Evolutionary conservation across 108 stramenopile genomes (phyloP).

Genomic region (Pseudonitzschia multiseries): DNA sequence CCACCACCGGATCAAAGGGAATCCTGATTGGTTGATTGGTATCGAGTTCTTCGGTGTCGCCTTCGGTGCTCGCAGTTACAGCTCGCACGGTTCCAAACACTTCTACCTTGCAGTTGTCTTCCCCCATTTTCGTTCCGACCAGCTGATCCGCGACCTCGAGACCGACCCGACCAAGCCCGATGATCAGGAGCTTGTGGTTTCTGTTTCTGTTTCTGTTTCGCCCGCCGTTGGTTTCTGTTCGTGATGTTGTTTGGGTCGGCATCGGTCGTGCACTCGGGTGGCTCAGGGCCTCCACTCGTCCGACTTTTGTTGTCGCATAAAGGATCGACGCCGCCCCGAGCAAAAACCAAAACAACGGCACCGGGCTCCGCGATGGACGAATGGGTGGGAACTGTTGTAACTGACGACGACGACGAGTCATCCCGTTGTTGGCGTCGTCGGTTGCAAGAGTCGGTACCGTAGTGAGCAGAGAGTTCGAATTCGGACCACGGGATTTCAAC

Average conservation of each 20-base stretch:
- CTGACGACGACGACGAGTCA: too few species aligned
- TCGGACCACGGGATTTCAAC: too few species aligned
- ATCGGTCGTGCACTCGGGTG: too few species aligned
- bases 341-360: too few species aligned
- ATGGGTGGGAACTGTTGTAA: too few species aligned
- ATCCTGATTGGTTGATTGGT: constrained; percentile 24
- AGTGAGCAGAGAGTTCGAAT: too few species aligned
- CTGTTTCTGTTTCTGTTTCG: neutral
- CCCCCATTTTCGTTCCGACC: neutral
- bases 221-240: neutral
- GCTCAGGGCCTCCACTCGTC: too few species aligned
- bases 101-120: neutral
- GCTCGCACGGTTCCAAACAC: constrained; percentile 14
- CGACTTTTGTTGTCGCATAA: too few species aligned
- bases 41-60: neutral
- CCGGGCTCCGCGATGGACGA: too few species aligned
- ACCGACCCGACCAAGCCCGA: constrained; percentile 41
- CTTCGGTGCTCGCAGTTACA: neutral
- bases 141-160: constrained; percentile 18
- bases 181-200: constrained; percentile 23
- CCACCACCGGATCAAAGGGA: constrained; percentile 6
- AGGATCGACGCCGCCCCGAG: neutral
- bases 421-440: too few species aligned
- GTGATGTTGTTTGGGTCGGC: neutral
- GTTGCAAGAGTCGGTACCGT: too few species aligned